Base-by-base conservation (phyloP, 306 rosid species). In the Arachis hypogaea region DNA sequence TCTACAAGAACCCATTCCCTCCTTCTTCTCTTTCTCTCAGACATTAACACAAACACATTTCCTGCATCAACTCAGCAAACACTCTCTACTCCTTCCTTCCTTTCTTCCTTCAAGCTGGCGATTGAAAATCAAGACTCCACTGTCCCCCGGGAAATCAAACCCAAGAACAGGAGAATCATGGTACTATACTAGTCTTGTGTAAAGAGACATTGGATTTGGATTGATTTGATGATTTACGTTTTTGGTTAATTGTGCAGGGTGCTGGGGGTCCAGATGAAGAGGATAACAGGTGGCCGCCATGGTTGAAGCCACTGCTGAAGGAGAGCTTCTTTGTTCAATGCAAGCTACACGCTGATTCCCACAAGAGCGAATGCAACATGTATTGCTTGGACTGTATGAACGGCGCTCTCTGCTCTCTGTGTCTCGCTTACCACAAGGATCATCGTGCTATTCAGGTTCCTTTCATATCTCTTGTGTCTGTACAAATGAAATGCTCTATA, bases 361-460 rank as follows among this genome's bases (percentile, higher is more conserved):
- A 92, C 85, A 95, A 92, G 82, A 92, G 98, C 5, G 99, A 95
- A 85, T 95, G 99, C 65, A 95, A 95, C 55, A 95, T 95, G 99
- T 95, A 88, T 65, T 95, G 99, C 70, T 83, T 95, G 87, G 99
- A 95, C 79, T 95, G 99, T 72, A 85, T 92, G 97, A 87, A 95
- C 45, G 93, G 99, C 0, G 83, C 98, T 66, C 89, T 95, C 70
- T 95, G 99, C 59, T 95, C 99, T 66, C 92, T 95, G 75, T 95
- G 99, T 71, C 93, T 95, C 16, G 59, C 62, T 5, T 67, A 83
- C 67, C 99, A 95, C 83, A 92, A 81, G 73, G 99, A 95, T 72
- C 99, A 95, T 60, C 90, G 92, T 33, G 90, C 88, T 49, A 95
- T 95, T 44, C 99, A 95, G 98, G 99, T 94, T 50, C 4, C 55